These are phyloP conservation scores for Calonectria henricotiae DNA, from an alignment of 2,329 filamentous ascomycete genomes.

Conservation along the genomic window DNA sequence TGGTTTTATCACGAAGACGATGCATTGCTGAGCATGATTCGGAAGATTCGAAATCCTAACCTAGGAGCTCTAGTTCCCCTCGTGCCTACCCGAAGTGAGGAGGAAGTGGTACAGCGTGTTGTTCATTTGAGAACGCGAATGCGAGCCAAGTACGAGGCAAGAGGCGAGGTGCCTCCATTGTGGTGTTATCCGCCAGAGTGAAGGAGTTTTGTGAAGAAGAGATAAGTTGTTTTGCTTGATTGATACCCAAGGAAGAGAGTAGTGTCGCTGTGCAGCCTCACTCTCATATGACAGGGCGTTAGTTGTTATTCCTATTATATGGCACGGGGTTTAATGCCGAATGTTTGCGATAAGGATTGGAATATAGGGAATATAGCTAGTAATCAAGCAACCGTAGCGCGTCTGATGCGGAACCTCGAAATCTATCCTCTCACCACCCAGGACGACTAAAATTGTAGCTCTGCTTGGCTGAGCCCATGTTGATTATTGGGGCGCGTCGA, in stretches of 20 bases:
- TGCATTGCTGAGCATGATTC: conserved; percentile 48
- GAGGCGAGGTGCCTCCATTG: conserved; percentile 43
- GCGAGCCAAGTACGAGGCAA: conserved; percentile 43
- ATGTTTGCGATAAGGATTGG: conserved; percentile 6
- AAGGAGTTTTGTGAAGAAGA: conserved; percentile 1
- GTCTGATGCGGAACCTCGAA: conserved; percentile 4
- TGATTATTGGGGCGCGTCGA: conserved; percentile 18
- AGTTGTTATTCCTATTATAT: background rate
- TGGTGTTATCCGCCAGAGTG: conserved; percentile 49
- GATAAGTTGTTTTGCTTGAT: conserved; percentile 20
- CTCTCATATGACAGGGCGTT: background rate
- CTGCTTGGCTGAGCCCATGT: background rate
- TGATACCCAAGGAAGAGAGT: conserved; percentile 41
- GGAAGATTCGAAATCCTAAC: conserved; percentile 41
- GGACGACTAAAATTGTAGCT: background rate
- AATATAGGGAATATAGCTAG: conserved; percentile 7
- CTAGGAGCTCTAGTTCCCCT: conserved; percentile 33
- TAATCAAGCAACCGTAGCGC: background rate
- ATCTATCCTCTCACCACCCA: background rate
- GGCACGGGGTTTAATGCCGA: background rate
- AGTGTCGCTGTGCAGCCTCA: background rate
- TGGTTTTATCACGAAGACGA: conserved; percentile 53
- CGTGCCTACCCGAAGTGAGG: conserved; percentile 41
- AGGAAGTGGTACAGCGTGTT: conserved; percentile 46
- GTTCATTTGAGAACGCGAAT: conserved; percentile 45